Base-by-base conservation (phyloP, 352 stramenopile genomes). In the Phytophthora kernoviae region DNA sequence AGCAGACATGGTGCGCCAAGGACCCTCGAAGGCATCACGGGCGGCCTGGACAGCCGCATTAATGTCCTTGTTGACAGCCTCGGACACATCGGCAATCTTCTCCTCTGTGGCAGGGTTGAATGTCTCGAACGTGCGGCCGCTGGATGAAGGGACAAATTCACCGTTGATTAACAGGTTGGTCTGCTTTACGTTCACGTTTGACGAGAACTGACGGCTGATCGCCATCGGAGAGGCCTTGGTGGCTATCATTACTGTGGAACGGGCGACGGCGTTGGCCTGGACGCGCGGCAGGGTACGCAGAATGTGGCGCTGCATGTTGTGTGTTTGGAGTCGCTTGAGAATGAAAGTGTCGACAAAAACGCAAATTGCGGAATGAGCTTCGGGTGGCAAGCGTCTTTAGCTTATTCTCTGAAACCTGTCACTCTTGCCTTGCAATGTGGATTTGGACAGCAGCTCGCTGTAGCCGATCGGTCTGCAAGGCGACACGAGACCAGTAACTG, bases 131-230 rank as follows among this genome's bases (percentile, higher is more conserved):
- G 74, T 93, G 40, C 79, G 70, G 30, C 83, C 83, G 22, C 60
- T 79, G 36, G 61, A 47, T 12, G 78, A 67, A 20, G 83, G 70
- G 44, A 94, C 83, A 52, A 91, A 94, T 64, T 91, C 68, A 62
- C 79, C 78, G 70, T 89, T 85, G 60, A 96, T 94, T 58, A 96
- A 79, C 36, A 96, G 65, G 51, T 87, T 77, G 57, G 78, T 88
- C 54, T 88, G 76, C 53, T 75, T 79, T 17, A 81, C 58, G 32
- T 53, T 6, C 40, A 77, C 64, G 5, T 70, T 62, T n/a, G 54
- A 55, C 21, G 70, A 68, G 48, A 79, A 75, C 33, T 59, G 54
- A 26, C 68, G 60, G 18, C 55, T 54, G 34, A 63, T 42, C 44
- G 33, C 43, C 2, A 54, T 14, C 3, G 56, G 62, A 18, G 49